Conservation (phyloP, 2,329 filamentous ascomycete genomes). For the Claviceps sp. region DNA sequence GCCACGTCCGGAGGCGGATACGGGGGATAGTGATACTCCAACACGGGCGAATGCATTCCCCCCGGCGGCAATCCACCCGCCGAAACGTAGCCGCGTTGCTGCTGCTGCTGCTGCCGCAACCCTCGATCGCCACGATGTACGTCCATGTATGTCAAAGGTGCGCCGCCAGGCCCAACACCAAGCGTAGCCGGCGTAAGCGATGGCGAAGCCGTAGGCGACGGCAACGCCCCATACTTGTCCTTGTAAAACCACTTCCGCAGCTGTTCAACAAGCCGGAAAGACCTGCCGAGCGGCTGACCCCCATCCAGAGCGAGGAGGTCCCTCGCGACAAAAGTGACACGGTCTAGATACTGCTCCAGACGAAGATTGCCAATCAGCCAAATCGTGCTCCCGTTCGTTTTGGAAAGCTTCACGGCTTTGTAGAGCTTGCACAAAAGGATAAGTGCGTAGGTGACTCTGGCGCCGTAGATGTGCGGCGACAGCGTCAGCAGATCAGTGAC, state of each 20-base stretch:
- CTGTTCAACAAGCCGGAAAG: constrained; percentile 2
- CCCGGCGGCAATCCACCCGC: too few species aligned
- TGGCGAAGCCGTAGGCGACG: background rate
- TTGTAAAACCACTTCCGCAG: constrained; percentile 2
- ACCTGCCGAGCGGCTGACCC: background rate
- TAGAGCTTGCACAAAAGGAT: constrained; percentile 3
- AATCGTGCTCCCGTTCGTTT: background rate
- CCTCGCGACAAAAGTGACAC: background rate
- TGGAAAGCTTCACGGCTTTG: background rate
- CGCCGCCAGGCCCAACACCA: background rate
- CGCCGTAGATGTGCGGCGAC: constrained; percentile 4
- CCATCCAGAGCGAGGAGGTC: constrained; percentile 1
- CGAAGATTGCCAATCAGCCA: constrained; percentile 1
- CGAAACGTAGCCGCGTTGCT: too few species aligned
- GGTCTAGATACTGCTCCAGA: constrained; percentile 2
- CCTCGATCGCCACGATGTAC: background rate
- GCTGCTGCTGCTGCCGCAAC: background rate
- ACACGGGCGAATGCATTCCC: too few species aligned
- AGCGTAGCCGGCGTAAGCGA: background rate
- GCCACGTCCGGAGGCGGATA: background rate
- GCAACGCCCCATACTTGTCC: background rate
- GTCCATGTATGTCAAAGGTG: background rate
- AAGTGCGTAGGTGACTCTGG: constrained; percentile 2
- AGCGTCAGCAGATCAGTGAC: background rate
- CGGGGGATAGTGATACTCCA: background rate